A percentile compares a stretch with the other conserved stretches of the same genome.
Evolutionary conservation across 1,284 basidiomycete genomes (phyloP).

Genomic region (Moesziomyces sp.): DNA sequence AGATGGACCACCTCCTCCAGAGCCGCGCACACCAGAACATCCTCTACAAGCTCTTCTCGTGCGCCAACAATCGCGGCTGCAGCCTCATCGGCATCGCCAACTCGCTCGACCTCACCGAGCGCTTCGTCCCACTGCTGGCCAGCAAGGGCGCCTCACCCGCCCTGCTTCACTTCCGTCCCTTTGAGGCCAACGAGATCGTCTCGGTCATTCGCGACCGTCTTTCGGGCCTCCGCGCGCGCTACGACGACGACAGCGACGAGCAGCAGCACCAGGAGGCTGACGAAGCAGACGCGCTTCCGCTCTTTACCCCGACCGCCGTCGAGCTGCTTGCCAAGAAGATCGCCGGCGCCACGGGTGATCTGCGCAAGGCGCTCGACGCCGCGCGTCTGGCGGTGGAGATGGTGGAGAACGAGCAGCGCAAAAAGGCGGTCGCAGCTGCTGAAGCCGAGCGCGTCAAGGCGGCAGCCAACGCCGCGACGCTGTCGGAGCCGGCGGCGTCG

Average conservation of each 20-base stretch:
- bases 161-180: conserved; percentile 68
- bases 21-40: conserved; percentile 63
- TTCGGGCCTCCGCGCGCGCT: conserved; percentile 51
- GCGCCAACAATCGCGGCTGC: conserved; percentile 32
- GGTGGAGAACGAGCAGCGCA: conserved; percentile 62
- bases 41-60: conserved; percentile 68
- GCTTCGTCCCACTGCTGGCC: conserved; percentile 61
- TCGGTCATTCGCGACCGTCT: conserved; percentile 67
- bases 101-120: conserved; percentile 65
- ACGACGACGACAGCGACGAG: conserved; percentile 21
- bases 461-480: not conserved
- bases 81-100: conserved; percentile 58
- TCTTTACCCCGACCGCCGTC: conserved; percentile 67
- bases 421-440: conserved; percentile 31
- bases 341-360: conserved; percentile 68
- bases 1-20: conserved; percentile 69
- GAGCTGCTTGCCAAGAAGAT: conserved; percentile 69
- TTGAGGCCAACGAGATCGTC: conserved; percentile 67
- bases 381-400: conserved; percentile 67
- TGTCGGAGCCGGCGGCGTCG: not conserved
- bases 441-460: conserved; percentile 23
- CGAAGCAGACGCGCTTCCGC: conserved; percentile 36
- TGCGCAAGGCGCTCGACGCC: conserved; percentile 68
- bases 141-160: conserved; percentile 64
- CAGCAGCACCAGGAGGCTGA: not conserved